Evolutionary conservation across 2,329 filamentous ascomycete species (phyloP).

Genomic region (Paramyrothecium roridum): DNA sequence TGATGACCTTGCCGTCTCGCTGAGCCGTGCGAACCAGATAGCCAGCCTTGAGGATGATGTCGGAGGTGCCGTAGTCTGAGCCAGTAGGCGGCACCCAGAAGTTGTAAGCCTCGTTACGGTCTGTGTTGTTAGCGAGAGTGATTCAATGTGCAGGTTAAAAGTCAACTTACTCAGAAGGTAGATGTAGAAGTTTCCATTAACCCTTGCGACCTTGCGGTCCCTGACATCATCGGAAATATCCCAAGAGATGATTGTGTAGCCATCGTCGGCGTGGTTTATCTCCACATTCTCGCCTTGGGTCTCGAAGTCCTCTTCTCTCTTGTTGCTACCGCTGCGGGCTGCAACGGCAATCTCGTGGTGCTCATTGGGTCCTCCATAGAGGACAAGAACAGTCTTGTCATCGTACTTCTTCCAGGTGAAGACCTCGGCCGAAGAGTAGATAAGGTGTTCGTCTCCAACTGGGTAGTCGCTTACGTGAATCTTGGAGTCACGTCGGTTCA

Average conservation of each 20-base stretch:
- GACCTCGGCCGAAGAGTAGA: constrained; percentile 66
- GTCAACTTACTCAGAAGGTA: constrained; percentile 48
- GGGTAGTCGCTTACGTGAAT: constrained; percentile 63
- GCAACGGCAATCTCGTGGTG: constrained; percentile 48
- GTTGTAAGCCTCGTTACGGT: constrained; percentile 18
- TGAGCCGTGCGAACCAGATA: constrained; percentile 15
- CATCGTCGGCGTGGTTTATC: constrained; percentile 7
- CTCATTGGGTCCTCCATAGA: constrained; percentile 59
- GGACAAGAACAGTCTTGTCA: constrained; percentile 52
- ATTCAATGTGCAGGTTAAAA: constrained; percentile 7
- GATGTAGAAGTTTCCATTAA: constrained; percentile 47
- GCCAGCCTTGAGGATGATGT: constrained; percentile 17
- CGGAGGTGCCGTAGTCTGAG: constrained; percentile 11
- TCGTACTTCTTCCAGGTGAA: constrained; percentile 63
- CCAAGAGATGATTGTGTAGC: constrained; percentile 34
- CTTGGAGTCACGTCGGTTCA: constrained; percentile 60
- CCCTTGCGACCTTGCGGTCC: constrained; percentile 47
- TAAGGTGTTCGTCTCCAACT: constrained; percentile 51
- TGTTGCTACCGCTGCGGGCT: background rate
- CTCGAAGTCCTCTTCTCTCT: constrained; percentile 28
- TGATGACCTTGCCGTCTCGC: constrained; percentile 11
- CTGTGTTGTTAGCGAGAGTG: constrained; percentile 6
- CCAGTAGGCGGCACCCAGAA: constrained; percentile 16
- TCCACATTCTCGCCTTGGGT: constrained; percentile 8
- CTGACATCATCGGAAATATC: constrained; percentile 38